Evolutionary conservation across 1,139 yeast genomes (phyloP), one percentile per base, ranked within the genome.

Genomic region (Candida tetrigidarum): DNA sequence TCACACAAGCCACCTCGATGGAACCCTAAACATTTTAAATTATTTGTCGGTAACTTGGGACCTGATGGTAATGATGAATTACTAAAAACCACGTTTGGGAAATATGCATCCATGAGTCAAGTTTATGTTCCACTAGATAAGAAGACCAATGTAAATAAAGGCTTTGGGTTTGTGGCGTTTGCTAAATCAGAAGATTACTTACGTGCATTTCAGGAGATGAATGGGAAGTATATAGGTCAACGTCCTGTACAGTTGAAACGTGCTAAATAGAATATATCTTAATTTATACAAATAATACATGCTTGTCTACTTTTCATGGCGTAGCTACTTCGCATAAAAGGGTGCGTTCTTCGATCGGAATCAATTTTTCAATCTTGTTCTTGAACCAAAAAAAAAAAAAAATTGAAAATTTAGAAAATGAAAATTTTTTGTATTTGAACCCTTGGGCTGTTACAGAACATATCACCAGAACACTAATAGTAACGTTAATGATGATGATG

Each of bases 31-130:
- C 90, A 85, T 57, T 86, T 83, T 62, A 66, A 91, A 27, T 65
- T 86, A 11, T 86, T 86, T 64, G 88, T 86, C 8, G 95, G 95
- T 0, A 86, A 86, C 54, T 63, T 86, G 35, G 88, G 90, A 0
- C 71, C 76, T 3, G 93, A 86, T 53, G 92, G 82, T 4, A 78
- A 73, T 18, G 89, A 84, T 49, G 79, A 73, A 16, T 56, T 80
- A 43, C 66, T 86, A 18, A 55, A 62, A 10, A 62, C 66, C 23
- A 83, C 88, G 0, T 86, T 86, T 58, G 60, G 58, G 22, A 71
- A 63, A 48, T 86, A 67, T 61, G 63, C 64, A 39, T 74, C 81
- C 4, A 63, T 86, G 52, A 64, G 77, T 16, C 80, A 80, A 51
- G 85, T 74, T 9, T 71, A 75, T 47, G 86, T 84, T 0, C 85